These are phyloP conservation scores for Amphibolis antarctica DNA, from an alignment of 106 monocot species.

Conservation along the genomic window DNA sequence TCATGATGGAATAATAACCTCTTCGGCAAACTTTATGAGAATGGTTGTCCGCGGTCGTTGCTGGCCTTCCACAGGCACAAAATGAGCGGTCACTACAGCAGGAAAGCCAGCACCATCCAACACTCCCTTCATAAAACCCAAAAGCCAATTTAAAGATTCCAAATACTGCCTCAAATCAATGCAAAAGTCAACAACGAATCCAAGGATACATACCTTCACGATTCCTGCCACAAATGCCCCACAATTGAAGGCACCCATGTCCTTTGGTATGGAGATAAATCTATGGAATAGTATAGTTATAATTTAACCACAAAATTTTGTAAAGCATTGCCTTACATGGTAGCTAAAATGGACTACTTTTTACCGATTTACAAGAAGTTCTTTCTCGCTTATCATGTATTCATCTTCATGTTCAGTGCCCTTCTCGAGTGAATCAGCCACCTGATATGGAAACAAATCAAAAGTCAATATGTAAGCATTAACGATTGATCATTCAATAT, in stretches of 20 bases:
- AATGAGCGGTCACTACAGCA: slow-evolving; percentile 94
- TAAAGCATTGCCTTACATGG: not conserved
- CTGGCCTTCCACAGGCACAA: slow-evolving; percentile 88
- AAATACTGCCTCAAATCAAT: not conserved
- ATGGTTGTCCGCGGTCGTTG: slow-evolving; percentile 89
- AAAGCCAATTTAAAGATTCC: not conserved
- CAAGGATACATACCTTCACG: slow-evolving; percentile 45
- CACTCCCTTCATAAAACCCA: slow-evolving; percentile 53
- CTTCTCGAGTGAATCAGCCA: slow-evolving; percentile 97
- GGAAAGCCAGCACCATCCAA: slow-evolving; percentile 87
- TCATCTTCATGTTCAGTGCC: slow-evolving; percentile 99
- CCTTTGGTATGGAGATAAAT: slow-evolving; percentile 92
- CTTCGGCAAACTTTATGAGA: slow-evolving; percentile 93
- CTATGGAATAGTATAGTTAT: slow-evolving; percentile 17
- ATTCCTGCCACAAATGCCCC: slow-evolving; percentile 99
- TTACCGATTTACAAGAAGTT: slow-evolving; percentile 89
- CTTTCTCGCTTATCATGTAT: slow-evolving; percentile 99
- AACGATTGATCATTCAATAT: too few species aligned
- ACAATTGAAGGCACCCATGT: slow-evolving; percentile 97
- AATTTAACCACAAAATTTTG: not conserved
- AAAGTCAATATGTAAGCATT: too few species aligned
- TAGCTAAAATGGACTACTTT: not conserved
- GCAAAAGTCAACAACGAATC: not conserved
- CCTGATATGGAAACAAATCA: slow-evolving; percentile 18
- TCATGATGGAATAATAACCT: slow-evolving; percentile 29